Conservation (phyloP, 192 early-diverging fungal genomes). For the Piromyces sp. region DNA sequence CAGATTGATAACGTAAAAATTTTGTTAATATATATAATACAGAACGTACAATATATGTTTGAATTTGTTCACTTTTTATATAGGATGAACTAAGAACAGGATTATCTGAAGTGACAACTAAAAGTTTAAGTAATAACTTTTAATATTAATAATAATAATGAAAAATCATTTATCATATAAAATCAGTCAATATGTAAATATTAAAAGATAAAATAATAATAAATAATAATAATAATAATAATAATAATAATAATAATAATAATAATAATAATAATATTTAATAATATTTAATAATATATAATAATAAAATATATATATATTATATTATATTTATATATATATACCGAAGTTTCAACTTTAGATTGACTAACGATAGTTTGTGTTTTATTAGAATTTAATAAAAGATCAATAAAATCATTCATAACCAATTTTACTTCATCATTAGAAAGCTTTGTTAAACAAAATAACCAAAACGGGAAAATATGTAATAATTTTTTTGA, state of each 20-base stretch:
- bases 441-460: neutral
- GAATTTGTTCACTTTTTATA: neutral
- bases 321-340: neutral
- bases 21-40: neutral
- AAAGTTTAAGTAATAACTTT: neutral
- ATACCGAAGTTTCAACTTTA: neutral
- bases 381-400: neutral
- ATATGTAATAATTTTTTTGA: neutral
- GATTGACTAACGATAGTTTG: neutral
- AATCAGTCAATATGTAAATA: too few relatives aligned
- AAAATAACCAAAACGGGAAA: neutral
- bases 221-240: too few relatives aligned
- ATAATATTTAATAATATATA: too few relatives aligned
- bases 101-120: neutral
- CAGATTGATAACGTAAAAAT: neutral
- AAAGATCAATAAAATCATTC: neutral
- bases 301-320: too few relatives aligned
- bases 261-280: too few relatives aligned
- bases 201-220: too few relatives aligned
- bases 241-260: too few relatives aligned
- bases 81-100: neutral
- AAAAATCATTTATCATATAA: too few relatives aligned
- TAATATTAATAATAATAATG: too few relatives aligned
- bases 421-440: neutral
- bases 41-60: neutral